These are phyloP conservation scores for Pontederia crassipes DNA, from an alignment of 176 grass and related monocot species.

Conservation along the genomic window DNA sequence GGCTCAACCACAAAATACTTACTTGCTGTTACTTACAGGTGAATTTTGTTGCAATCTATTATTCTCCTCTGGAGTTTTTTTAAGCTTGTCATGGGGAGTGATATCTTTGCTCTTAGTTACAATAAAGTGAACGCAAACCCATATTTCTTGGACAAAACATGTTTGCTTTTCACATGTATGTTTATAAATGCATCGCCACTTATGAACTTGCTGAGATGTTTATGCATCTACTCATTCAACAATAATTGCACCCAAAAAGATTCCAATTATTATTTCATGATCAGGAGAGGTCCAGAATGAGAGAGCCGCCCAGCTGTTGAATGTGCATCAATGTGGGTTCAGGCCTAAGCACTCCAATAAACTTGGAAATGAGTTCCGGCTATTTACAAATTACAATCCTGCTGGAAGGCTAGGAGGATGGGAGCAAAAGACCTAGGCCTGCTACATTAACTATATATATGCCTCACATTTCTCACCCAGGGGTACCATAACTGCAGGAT, in stretches of 20 bases:
- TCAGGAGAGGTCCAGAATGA: slow-evolving; percentile 71
- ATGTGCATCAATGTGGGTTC: slow-evolving; percentile 56
- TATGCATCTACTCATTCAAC: too few relatives aligned
- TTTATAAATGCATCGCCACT: too few relatives aligned
- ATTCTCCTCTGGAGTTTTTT: neutral
- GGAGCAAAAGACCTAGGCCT: slow-evolving; percentile 21
- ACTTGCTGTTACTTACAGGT: slow-evolving; percentile 76
- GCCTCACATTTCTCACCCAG: too few relatives aligned
- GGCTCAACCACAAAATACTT: slow-evolving; percentile 42
- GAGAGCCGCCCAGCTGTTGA: slow-evolving; percentile 49
- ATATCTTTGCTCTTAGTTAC: too few relatives aligned
- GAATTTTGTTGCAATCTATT: slow-evolving; percentile 7
- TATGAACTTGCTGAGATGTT: too few relatives aligned
- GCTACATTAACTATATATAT: neutral
- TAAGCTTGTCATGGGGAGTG: too few relatives aligned
- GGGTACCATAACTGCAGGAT: too few relatives aligned
- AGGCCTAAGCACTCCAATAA: slow-evolving; percentile 72
- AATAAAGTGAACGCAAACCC: too few relatives aligned
- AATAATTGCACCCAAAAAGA: neutral
- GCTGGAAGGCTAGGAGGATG: slow-evolving; percentile 52
- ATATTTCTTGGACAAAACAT: too few relatives aligned
- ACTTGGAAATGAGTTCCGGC: slow-evolving; percentile 63
- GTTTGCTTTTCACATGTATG: too few relatives aligned
- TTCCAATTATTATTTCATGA: neutral
- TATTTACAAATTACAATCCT: slow-evolving; percentile 71